Percentiles rank a stretch among this genome's conserved stretches.
Evolutionary conservation across 495 filamentous ascomycete genomes (phyloP).

Genomic region (Xylaria scruposa): DNA sequence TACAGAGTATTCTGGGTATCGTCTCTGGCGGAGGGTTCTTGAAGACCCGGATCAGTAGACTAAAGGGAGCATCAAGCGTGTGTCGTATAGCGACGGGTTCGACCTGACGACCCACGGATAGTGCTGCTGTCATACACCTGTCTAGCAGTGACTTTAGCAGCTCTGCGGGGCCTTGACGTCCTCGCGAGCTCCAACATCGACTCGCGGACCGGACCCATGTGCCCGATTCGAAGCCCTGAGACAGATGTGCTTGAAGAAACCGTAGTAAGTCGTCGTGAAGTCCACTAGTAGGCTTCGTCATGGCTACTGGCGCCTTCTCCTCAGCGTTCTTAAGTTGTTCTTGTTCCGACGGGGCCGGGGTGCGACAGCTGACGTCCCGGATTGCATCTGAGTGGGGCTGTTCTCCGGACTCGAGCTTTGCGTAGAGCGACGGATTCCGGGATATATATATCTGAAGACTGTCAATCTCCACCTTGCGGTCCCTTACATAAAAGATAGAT

Average conservation of each 20-base stretch:
- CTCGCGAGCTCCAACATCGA: slow-evolving; percentile 37
- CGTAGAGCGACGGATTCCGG: slow-evolving; percentile 40
- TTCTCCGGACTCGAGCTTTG: slow-evolving; percentile 38
- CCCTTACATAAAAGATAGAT: slow-evolving; percentile 39
- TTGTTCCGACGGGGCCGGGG: slow-evolving; percentile 28
- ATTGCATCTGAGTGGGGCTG: slow-evolving; percentile 36
- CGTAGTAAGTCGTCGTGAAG: slow-evolving; percentile 34
- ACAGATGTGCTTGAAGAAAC: slow-evolving; percentile 31
- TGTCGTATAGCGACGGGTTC: slow-evolving; percentile 33
- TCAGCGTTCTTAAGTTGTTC: background rate
- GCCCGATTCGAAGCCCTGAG: slow-evolving; percentile 33
- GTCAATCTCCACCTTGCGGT: slow-evolving; percentile 37
- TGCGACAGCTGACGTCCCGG: slow-evolving; percentile 41
- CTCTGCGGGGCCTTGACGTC: slow-evolving; percentile 35
- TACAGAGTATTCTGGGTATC: slow-evolving; percentile 38
- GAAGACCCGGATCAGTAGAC: slow-evolving; percentile 40
- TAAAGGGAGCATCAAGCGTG: slow-evolving; percentile 37
- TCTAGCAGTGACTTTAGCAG: slow-evolving; percentile 39
- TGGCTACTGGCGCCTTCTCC: slow-evolving; percentile 1
- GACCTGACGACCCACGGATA: slow-evolving; percentile 38
- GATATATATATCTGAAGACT: slow-evolving; percentile 42
- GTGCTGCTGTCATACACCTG: slow-evolving; percentile 40
- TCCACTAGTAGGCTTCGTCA: background rate
- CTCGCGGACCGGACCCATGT: slow-evolving; percentile 37
- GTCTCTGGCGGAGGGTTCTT: slow-evolving; percentile 39